Evolutionary conservation across 768 basidiomycete genomes (phyloP), one percentile per base, ranked within the genome.

Genomic region (Leccinellum luteum): DNA sequence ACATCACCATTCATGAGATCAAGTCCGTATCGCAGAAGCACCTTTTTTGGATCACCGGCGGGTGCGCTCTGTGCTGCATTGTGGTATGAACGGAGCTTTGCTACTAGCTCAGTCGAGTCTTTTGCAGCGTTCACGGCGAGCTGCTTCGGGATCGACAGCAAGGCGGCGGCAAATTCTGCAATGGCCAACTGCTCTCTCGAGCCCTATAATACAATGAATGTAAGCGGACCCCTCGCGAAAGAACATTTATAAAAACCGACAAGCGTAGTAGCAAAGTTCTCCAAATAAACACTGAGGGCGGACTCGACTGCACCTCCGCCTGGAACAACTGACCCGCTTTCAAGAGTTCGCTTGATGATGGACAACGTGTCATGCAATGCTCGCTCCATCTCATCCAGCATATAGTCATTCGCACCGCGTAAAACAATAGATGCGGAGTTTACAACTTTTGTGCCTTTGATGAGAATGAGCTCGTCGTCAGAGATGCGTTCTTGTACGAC

Each of bases 331-430:
- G 89, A 75, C 9, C 96, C 97, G 64, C 94, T 95, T 79, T 99
- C 97, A 48, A 98, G 76, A 6, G 97, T 98, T 57, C 96, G 85
- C 79, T 99, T 99, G 78, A 98, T 93, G 66, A 97, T 83, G 28
- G 92, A 96, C 60, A 98, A 74, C 2, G 92, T 90, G 71, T 99
- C 97, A 70, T 99, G 96, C 64, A 98, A 73, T 0, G 93, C 89
- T 49, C 97, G 81, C 76, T 99, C 97, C 97, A 98, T 99, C 80
- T 99, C 97, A 72, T 99, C 97, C 65, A 98, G 77, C 91, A 98
- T 94, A 73, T 96, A 98, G 74, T 99, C 97, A 73, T 98, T 99
- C 28, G 97, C 97, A 47, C 97, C 97, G 54, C 97, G 85, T 57
- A 99, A 79, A 57, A 99, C 85, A 67, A 99, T 90, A 19, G 94